Conservation (phyloP, 768 basidiomycete species). For the Cyathus striatus region DNA sequence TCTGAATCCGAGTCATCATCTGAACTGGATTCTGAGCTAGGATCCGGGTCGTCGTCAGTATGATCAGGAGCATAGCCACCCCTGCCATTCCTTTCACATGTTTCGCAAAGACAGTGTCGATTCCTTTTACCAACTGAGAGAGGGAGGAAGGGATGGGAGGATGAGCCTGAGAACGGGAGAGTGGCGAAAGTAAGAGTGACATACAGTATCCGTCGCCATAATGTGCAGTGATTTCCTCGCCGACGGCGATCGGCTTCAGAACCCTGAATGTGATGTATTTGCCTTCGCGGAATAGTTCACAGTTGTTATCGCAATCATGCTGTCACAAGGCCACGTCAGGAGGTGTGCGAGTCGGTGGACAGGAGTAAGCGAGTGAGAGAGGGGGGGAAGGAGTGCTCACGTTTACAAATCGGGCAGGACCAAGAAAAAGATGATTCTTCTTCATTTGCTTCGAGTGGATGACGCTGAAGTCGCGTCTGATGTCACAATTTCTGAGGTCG, state of each 20-base stretch:
- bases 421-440: constrained; percentile 87
- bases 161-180: constrained; percentile 13
- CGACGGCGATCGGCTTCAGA: constrained; percentile 68
- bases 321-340: constrained; percentile 24
- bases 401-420: constrained; percentile 89
- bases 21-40: constrained; percentile 37
- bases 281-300: constrained; percentile 84
- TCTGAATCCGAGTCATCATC: constrained; percentile 32
- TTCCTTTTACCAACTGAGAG: constrained; percentile 35
- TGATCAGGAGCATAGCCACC: constrained; percentile 71
- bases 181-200: constrained; percentile 23
- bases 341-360: constrained; percentile 10
- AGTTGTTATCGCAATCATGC: constrained; percentile 91
- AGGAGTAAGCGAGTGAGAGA: too few species aligned
- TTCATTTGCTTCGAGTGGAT: constrained; percentile 90
- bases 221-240: constrained; percentile 87
- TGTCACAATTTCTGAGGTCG: constrained; percentile 68
- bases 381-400: constrained; percentile 45
- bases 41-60: constrained; percentile 39
- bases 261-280: constrained; percentile 87
- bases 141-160: constrained; percentile 5
- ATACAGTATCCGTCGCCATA: constrained; percentile 89
- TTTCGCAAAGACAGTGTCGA: constrained; percentile 71
- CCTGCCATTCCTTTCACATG: constrained; percentile 69
- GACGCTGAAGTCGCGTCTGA: constrained; percentile 85